These are phyloP conservation scores for Aurinia saxatilis DNA, from an alignment of 345 rosid species.

Conservation along the genomic window DNA sequence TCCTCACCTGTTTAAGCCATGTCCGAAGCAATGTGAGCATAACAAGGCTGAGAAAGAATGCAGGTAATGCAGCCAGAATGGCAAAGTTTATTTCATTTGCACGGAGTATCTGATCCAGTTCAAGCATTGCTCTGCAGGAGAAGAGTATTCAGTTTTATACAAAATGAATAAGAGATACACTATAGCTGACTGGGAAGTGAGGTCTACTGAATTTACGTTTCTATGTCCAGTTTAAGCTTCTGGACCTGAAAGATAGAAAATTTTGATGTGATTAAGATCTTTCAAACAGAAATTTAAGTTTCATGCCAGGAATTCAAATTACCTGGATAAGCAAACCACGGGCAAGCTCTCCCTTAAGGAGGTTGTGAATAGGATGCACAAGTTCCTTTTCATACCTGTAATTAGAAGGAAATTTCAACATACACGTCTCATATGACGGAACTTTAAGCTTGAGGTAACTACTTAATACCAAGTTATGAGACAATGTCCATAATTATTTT, in stretches of 20 bases:
- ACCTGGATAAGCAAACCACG: constrained; percentile 97
- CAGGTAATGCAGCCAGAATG: constrained; percentile 92
- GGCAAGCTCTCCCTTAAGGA: constrained; percentile 88
- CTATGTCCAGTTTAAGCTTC: constrained; percentile 89
- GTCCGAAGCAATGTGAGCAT: constrained; percentile 58
- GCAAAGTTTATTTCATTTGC: constrained; percentile 98
- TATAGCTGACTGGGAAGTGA: constrained; percentile 7
- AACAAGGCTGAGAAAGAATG: constrained; percentile 64
- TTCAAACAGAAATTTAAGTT: constrained; percentile 9
- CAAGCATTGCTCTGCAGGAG: constrained; percentile 85
- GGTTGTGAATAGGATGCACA: constrained; percentile 80
- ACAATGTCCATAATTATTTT: background rate
- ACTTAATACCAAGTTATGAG: background rate
- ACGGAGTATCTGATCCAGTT: constrained; percentile 87
- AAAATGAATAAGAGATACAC: constrained; percentile 1
- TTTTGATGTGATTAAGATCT: constrained; percentile 7
- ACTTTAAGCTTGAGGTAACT: background rate
- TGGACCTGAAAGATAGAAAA: constrained; percentile 63
- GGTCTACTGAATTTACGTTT: constrained; percentile 55
- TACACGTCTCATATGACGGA: background rate
- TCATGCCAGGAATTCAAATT: constrained; percentile 10
- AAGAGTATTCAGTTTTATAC: constrained; percentile 10
- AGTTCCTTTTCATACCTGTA: constrained; percentile 86
- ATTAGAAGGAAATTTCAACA: constrained; percentile 7
- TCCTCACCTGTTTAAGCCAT: constrained; percentile 66